A percentile compares a stretch with the other conserved stretches of the same genome.
These are phyloP conservation scores for Puccinia horiana DNA, from an alignment of 1,284 basidiomycete species.

Conservation along the genomic window DNA sequence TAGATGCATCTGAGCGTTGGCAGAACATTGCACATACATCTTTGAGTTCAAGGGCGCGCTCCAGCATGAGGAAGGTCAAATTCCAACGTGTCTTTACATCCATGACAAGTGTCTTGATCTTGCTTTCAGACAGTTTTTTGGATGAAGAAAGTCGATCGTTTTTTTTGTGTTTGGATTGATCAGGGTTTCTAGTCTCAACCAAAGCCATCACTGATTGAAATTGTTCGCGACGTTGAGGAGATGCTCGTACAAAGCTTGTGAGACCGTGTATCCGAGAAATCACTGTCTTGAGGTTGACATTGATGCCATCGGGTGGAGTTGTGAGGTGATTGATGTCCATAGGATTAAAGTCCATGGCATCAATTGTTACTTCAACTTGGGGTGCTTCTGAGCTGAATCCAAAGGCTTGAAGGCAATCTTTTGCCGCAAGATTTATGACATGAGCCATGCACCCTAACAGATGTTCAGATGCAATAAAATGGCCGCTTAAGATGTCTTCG, in stretches of 20 bases:
- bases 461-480: not conserved
- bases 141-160: not conserved
- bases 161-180: not conserved
- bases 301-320: not conserved
- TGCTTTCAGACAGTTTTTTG: not conserved
- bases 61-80: not conserved
- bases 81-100: constrained; percentile 11
- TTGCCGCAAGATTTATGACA: constrained; percentile 20
- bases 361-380: not conserved
- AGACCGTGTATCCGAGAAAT: not conserved
- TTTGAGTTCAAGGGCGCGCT: not conserved
- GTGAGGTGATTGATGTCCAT: not conserved
- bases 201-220: not conserved
- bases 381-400: not conserved
- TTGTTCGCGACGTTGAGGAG: not conserved
- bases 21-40: not conserved
- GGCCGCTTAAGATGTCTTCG: not conserved
- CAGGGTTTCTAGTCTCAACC: not conserved
- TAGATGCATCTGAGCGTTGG: not conserved
- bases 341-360: not conserved
- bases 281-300: not conserved
- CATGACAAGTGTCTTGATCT: not conserved
- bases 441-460: constrained; percentile 15
- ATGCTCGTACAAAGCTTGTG: not conserved
- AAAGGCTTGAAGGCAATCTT: not conserved